Evolutionary conservation across 495 filamentous ascomycete species (phyloP), one percentile per base, ranked within the genome.

Genomic region (Penicillium alfredii): DNA sequence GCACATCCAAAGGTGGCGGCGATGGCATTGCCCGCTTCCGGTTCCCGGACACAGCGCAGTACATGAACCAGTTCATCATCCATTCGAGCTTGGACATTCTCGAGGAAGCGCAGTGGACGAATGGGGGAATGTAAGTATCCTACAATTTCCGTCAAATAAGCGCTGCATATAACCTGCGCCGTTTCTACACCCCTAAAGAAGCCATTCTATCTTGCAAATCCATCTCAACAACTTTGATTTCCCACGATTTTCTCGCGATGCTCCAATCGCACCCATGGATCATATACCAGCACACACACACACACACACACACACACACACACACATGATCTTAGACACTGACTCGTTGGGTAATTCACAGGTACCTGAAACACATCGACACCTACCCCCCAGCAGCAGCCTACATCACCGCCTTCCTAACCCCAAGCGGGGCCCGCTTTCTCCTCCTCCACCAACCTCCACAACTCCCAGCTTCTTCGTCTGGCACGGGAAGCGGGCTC

Each of bases 31-130:
- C 92, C 16, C 80, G 86, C 23, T 73, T 75, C 56, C 62, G 66
- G 44, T 96, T 94, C 74, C 76, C 71, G 19, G 82, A 88, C 30
- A 81, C 93, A 44, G 83, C 88, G 16, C 78, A 85, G 33, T 82
- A 90, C 57, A 85, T 95, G 78, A 96, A 94, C 69, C 92, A 95
- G 62, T 96, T 97, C 71, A 84, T 98, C 60, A 80, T 92, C 30
- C 90, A 98, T 66, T 84, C 82, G 35, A 82, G 81, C 48, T 67
- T 98, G 27, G 92, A 98, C 56, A 87, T 96, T 29, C 81, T 95
- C 14, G 92, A 97, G 61, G 92, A 98, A 53, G 74, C 88, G 12
- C 90, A 96, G 62, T 98, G 93, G 92, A 79, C 72, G 8, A 81
- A 63, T 44, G 80, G 81, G 9, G 77, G 81, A 54, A 82, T 92